Evolutionary conservation across 352 stramenopile species (phyloP), one percentile per base, ranked within the genome.

Genomic region (Blastocystis sp.): DNA sequence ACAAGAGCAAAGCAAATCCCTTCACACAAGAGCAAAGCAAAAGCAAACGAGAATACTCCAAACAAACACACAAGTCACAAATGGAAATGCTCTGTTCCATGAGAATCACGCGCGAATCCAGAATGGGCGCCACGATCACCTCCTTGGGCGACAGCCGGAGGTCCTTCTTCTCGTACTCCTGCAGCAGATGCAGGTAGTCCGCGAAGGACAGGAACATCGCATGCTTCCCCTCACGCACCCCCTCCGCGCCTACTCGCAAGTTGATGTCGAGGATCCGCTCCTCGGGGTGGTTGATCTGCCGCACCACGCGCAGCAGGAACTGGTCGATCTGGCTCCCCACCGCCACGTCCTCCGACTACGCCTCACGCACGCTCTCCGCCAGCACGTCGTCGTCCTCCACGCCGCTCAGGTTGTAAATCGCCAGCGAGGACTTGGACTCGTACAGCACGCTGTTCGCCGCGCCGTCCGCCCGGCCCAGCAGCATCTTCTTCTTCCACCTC

Each of bases 401-500:
- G 6, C 7, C 14, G 11, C 34, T 17, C 21, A 57, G 17, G 28
- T 84, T 59, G 40, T 38, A 68, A 7, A 84, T 21, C 9, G n/a
- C 74, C 17, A 84, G 34, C 17, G 17, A 28, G 2, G 40, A 61
- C 9, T 52, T 62, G 2, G 74, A 84, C 52, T 84, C 45, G 34
- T 42, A 54, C 10, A 84, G 14, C 17, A 84, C 52, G 19, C 14
- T 48, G 17, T 64, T n/a, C 21, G 40, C 7, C 10, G 24, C 24
- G 2, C 21, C 17, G 11, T 65, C 71, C 34, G 43, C 10, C 21
- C 17, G 40, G 54, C 6, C 11, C 40, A 84, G 24, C n/a, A 38
- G 34, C 6, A 42, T 61, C 57, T 69, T 84, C 34, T 48, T 62
- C 48, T 84, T 62, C 74, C 74, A 84, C 54, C 69, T 84, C n/a